Percentiles rank a stretch among this genome's conserved stretches.
Conservation (phyloP, 208 protist genomes). For the Trypanosoma rangeli region DNA sequence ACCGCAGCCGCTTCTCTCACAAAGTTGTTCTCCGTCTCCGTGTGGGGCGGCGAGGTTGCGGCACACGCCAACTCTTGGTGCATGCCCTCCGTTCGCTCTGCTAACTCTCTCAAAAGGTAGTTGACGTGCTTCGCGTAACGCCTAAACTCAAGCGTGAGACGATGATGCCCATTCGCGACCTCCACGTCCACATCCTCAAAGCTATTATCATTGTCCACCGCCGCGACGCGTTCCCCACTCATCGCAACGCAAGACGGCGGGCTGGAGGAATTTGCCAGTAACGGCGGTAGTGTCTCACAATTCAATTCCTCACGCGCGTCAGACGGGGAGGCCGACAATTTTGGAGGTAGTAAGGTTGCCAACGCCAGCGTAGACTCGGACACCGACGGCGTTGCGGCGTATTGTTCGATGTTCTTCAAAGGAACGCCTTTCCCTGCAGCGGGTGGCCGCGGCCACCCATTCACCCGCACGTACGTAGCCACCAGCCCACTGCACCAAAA, state of each 20-base stretch:
- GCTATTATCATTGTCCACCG: constrained; percentile 33
- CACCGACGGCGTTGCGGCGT: neutral
- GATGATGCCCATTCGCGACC: constrained; percentile 70
- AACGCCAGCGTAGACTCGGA: neutral
- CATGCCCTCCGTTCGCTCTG: constrained; percentile 33
- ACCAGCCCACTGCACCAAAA: constrained; percentile 80
- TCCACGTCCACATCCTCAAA: constrained; percentile 63
- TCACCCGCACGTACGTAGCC: constrained; percentile 57
- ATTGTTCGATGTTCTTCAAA: neutral
- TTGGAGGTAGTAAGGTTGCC: neutral
- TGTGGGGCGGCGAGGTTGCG: neutral
- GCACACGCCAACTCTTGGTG: neutral
- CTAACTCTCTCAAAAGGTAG: constrained; percentile 53
- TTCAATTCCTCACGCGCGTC: neutral
- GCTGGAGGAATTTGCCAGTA: neutral
- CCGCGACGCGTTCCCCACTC: neutral
- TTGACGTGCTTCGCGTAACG: constrained; percentile 61
- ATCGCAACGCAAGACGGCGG: neutral
- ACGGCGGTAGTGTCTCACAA: neutral
- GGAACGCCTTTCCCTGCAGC: neutral
- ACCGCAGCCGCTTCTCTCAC: neutral
- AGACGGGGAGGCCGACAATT: neutral
- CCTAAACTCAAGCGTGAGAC: constrained; percentile 64
- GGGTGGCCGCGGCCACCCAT: constrained; percentile 57
- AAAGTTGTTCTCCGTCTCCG: neutral